These are phyloP conservation scores for Conticribra guillardii DNA, from an alignment of 108 stramenopile species.

Conservation along the genomic window DNA sequence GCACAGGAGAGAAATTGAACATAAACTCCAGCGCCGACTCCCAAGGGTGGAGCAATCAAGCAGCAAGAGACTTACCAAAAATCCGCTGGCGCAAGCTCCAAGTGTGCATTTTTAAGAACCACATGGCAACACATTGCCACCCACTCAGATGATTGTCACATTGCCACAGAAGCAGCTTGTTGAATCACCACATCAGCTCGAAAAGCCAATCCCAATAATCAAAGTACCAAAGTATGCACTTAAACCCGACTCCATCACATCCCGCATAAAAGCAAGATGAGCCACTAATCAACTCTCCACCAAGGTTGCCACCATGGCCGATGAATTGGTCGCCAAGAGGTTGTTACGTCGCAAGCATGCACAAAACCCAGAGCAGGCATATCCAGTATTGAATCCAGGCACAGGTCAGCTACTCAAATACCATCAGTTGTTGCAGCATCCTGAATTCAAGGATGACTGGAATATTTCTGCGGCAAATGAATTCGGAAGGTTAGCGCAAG, in stretches of 20 bases:
- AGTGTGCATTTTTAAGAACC: slow-evolving; percentile 14
- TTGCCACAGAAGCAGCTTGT: slow-evolving; percentile 13
- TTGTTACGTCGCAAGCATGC: not conserved
- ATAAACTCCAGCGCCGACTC: not conserved
- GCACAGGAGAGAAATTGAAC: not conserved
- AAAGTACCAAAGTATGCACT: slow-evolving; percentile 10
- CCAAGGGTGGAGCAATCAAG: no score
- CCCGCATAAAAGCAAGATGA: no score
- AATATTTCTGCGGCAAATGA: slow-evolving; percentile 20
- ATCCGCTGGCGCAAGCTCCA: slow-evolving; percentile 4
- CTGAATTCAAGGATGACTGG: slow-evolving; percentile 10
- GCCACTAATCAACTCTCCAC: not conserved
- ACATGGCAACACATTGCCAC: not conserved
- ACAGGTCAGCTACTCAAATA: slow-evolving; percentile 30
- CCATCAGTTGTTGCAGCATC: slow-evolving; percentile 4
- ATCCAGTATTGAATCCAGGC: slow-evolving; percentile 23
- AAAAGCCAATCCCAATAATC: slow-evolving; percentile 11
- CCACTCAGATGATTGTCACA: slow-evolving; percentile 18
- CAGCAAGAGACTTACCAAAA: not conserved
- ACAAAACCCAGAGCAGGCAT: not conserved
- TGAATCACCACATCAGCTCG: not conserved
- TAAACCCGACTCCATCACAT: slow-evolving; percentile 1
- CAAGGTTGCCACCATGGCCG: slow-evolving; percentile 11
- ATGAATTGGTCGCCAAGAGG: slow-evolving; percentile 1
- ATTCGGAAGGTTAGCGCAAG: no score